Evolutionary conservation across 208 protist genomes (phyloP).

Genomic region (Wallacemonas sp.): DNA sequence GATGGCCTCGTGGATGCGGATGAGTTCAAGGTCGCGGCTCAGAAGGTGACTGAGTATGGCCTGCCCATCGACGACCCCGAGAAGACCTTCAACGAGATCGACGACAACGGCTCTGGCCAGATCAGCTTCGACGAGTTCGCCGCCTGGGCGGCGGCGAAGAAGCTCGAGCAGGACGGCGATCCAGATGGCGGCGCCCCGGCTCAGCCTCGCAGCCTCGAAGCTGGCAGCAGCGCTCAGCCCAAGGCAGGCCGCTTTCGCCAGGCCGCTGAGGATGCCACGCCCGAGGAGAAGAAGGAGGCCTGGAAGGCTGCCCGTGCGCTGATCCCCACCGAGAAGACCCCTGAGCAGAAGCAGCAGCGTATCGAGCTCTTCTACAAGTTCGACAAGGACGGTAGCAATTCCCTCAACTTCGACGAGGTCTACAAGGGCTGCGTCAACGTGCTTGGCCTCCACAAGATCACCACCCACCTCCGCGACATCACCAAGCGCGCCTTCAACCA

Average conservation of each 20-base stretch:
- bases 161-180: slow-evolving; percentile 25
- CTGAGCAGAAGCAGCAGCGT: slow-evolving; percentile 30
- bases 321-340: slow-evolving; percentile 30
- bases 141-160: slow-evolving; percentile 35
- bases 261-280: slow-evolving; percentile 16
- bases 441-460: slow-evolving; percentile 34
- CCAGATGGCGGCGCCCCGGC: slow-evolving; percentile 5
- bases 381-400: slow-evolving; percentile 55
- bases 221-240: slow-evolving; percentile 4
- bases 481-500: slow-evolving; percentile 63
- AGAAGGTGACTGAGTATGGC: slow-evolving; percentile 39
- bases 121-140: slow-evolving; percentile 62
- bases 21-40: slow-evolving; percentile 45
- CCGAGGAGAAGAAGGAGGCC: not conserved
- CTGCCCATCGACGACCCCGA: slow-evolving; percentile 29
- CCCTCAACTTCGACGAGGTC: slow-evolving; percentile 46
- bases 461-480: slow-evolving; percentile 32
- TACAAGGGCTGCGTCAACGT: slow-evolving; percentile 32
- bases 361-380: slow-evolving; percentile 55
- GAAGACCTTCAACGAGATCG: slow-evolving; percentile 46
- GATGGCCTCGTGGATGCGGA: slow-evolving; percentile 30
- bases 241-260: slow-evolving; percentile 23
- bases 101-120: slow-evolving; percentile 46
- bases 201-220: not conserved
- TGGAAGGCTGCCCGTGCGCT: slow-evolving; percentile 13